These are phyloP conservation scores for Geranium rotundifolium DNA, from an alignment of 345 rosid genomes.

Conservation along the genomic window DNA sequence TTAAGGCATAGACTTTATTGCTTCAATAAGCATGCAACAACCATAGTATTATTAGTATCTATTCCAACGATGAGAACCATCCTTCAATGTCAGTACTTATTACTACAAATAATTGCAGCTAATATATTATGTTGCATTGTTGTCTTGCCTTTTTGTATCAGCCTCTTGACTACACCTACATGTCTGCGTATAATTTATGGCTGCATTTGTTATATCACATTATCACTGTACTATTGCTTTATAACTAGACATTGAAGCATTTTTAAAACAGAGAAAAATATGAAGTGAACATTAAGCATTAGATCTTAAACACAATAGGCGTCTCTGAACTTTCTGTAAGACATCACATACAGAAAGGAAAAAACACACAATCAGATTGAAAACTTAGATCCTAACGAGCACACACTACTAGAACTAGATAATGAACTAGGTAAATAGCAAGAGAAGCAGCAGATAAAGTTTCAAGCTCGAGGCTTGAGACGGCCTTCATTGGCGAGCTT, in stretches of 20 bases:
- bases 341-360: not conserved
- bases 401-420: not conserved
- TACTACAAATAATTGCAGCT: not conserved
- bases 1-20: too few species aligned
- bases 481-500: constrained; percentile 81
- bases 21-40: too few species aligned
- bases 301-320: not conserved
- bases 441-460: too few species aligned
- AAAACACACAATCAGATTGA: too few species aligned
- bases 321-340: not conserved
- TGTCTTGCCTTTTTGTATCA: not conserved
- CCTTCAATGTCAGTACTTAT: not conserved
- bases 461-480: constrained; percentile 42
- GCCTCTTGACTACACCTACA: not conserved
- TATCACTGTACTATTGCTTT: not conserved
- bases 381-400: not conserved
- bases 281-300: not conserved
- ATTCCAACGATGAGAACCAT: too few species aligned
- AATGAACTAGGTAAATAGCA: not conserved
- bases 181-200: not conserved
- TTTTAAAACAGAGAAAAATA: not conserved
- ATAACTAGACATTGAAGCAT: not conserved
- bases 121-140: not conserved
- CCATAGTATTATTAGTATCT: too few species aligned
- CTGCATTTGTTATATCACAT: not conserved